A percentile compares a stretch with the other conserved stretches of the same genome.
These are phyloP conservation scores for Rhodamnia argentea DNA, from an alignment of 345 rosid genomes.

Conservation along the genomic window DNA sequence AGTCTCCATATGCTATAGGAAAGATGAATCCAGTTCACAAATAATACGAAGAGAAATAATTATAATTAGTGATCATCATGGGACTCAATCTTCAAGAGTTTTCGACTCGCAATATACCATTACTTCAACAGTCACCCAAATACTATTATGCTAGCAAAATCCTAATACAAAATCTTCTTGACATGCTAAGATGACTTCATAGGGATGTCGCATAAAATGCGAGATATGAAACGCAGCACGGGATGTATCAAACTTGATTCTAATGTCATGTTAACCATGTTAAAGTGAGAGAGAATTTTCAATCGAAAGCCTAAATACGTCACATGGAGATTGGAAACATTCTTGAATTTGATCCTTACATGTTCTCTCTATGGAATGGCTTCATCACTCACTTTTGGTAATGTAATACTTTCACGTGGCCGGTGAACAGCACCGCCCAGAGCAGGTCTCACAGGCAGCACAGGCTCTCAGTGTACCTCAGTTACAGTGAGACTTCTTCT, in stretches of 20 bases:
- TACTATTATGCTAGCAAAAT: too few species aligned
- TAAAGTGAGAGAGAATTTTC: accelerated
- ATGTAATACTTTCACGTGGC: background rate
- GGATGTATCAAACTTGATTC: background rate
- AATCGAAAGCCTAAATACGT: background rate
- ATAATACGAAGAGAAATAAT: background rate
- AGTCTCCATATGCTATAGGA: too few species aligned
- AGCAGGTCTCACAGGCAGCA: background rate
- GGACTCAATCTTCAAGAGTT: too few species aligned
- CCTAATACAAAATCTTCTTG: background rate
- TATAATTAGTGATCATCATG: too few species aligned
- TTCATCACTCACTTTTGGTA: background rate
- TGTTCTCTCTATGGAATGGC: background rate
- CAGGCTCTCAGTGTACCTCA: background rate
- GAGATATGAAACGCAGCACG: too few species aligned
- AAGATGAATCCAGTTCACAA: background rate
- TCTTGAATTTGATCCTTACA: background rate
- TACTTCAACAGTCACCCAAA: too few species aligned
- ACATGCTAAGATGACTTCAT: background rate
- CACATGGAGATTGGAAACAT: background rate
- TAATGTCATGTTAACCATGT: background rate
- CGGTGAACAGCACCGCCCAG: background rate
- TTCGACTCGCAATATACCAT: too few species aligned
- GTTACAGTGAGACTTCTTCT: background rate
- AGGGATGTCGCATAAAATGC: accelerated